Evolutionary conservation across 148 eudicot species (phyloP), one percentile per base, ranked within the genome.

Genomic region (Rhododendron kiyosumense): DNA sequence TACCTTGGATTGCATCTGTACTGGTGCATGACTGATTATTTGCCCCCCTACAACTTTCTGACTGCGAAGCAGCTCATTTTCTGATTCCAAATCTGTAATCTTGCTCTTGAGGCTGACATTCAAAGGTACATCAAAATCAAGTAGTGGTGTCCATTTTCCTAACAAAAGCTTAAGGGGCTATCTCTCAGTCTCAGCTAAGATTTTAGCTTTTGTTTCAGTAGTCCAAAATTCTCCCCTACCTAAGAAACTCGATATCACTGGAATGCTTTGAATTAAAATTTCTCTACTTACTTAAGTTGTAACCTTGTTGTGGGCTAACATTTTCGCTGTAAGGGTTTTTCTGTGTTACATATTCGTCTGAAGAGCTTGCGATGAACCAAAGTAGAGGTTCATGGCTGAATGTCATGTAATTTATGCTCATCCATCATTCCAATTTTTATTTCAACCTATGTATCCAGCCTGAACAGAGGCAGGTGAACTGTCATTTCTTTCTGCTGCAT

Each of bases 31-130:
- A 86, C 74, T 84, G 54, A 63, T 38, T 87, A 87, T 81, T 85
- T 87, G 88, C 87, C 87, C 88, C 90, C 86, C 90, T 15, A 86
- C 82, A 5, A 88, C 85, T 77, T 83, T 89, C 69, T 88, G 90
- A 67, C 76, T 86, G 65, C 87, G 90, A 57, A 92, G 93, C 26
- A 82, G 22, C 77, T 91, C 89, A 74, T 92, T 92, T 84, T 91
- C 94, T 69, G 88, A 76, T 81, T 92, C 92, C 91, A 92, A 85
- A 78, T 86, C 89, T 84, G 46, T 85, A 65, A 92, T 88, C 87
- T 90, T 92, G 87, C 82, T 89, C 85, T 84, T 91, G 88, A 92
- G 86, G 51, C 94, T 92, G 92, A 69, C 26, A 77, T 45, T 87
- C 84, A 93, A 48, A 91, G 74, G 75, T 83, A 26, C 57, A 86